phyloP scores from a whole-genome alignment of 176 grass and related monocot species.

The Elymus sibiricus region DNA sequence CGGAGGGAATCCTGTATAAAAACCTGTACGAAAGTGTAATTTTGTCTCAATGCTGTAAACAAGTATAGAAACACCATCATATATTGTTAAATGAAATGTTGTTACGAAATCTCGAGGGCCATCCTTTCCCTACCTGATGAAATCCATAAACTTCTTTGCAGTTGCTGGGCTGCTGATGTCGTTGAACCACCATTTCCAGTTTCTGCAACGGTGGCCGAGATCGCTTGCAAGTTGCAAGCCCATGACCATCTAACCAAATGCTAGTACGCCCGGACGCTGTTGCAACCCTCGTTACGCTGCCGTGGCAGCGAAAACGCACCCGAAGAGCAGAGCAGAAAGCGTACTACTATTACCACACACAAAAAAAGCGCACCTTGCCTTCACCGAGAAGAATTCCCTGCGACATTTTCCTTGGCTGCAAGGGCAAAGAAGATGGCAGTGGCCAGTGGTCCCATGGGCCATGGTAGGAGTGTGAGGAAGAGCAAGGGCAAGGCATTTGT shows the following conservation, averaged over 20 bases:
- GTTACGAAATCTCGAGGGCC: background rate
- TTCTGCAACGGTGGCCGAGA: background rate
- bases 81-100: conserved; percentile 1
- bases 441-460: conserved; percentile 21
- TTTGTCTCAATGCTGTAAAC: conserved; percentile 7
- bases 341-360: no score
- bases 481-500: conserved; percentile 17
- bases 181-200: background rate
- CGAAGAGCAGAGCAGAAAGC: background rate
- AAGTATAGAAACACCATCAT: background rate
- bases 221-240: background rate
- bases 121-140: background rate
- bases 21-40: conserved; percentile 17
- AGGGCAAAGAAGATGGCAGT: conserved; percentile 28
- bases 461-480: background rate
- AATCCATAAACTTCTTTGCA: no score
- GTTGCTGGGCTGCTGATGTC: background rate
- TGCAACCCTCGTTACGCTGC: background rate
- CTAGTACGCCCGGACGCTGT: background rate
- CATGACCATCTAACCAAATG: background rate
- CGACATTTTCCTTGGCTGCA: background rate
- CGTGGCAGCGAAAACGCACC: background rate
- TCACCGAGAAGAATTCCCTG: conserved; percentile 9
- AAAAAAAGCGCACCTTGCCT: background rate
- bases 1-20: background rate